A percentile compares a stretch with the other conserved stretches of the same genome.
These are phyloP conservation scores for Pyrenochaeta sp. DNA, from an alignment of 2,329 filamentous ascomycete genomes.

Conservation along the genomic window DNA sequence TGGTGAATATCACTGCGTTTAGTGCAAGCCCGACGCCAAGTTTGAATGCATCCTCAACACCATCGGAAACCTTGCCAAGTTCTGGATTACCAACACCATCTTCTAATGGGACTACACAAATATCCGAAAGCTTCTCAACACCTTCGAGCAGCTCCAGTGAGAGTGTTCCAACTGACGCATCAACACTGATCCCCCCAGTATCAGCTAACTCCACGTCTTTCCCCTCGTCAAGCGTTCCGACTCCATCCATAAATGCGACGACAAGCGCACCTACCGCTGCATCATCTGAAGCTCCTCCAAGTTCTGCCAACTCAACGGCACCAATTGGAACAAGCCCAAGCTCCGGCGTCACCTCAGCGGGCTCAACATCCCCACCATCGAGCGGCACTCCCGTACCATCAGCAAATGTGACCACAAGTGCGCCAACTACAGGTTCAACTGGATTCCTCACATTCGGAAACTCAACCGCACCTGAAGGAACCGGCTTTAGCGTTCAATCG, in stretches of 20 bases:
- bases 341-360: too few species aligned
- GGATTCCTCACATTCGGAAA: conserved; percentile 3
- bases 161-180: neutral
- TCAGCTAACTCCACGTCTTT: conserved; percentile 10
- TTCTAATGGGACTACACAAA: conserved; percentile 6
- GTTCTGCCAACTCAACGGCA: neutral
- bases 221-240: neutral
- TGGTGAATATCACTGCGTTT: too few species aligned
- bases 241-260: neutral
- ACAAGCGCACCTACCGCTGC: neutral
- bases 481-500: neutral
- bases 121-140: neutral
- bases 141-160: neutral
- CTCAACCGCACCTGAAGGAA: neutral
- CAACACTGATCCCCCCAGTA: conserved; percentile 1
- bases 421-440: neutral
- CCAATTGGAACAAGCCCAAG: conserved; percentile 3
- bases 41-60: too few species aligned
- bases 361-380: too few species aligned
- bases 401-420: neutral
- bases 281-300: conserved; percentile 1
- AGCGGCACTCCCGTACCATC: too few species aligned
- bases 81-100: conserved; percentile 1
- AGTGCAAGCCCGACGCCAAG: too few species aligned
- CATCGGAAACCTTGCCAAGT: too few species aligned